These are phyloP conservation scores for Cymbidium sinense DNA, from an alignment of 106 monocot species.

Conservation along the genomic window DNA sequence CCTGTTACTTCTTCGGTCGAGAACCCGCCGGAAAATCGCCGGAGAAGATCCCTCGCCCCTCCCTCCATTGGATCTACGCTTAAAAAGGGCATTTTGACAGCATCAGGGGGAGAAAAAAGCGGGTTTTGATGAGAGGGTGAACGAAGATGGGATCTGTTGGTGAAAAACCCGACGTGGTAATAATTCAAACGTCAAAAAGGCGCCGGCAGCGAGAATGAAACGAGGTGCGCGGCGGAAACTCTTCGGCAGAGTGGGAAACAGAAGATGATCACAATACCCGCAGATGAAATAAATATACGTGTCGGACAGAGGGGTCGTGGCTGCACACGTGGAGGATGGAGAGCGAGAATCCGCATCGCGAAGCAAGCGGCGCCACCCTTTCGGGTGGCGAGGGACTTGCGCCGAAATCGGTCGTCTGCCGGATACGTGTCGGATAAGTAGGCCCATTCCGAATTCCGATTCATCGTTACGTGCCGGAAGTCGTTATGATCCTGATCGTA, in stretches of 20 bases:
- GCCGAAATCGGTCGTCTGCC: neutral
- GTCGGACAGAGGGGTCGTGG: neutral
- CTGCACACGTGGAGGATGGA: neutral
- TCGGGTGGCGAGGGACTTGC: neutral
- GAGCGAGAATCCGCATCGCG: neutral
- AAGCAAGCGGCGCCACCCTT: constrained; percentile 4
- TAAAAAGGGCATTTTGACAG: neutral
- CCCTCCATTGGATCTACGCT: neutral
- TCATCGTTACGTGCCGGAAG: neutral
- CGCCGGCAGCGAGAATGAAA: neutral
- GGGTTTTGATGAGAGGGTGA: neutral
- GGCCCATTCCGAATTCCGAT: neutral
- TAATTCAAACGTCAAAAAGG: neutral
- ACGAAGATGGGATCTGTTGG: neutral
- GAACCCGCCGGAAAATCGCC: neutral
- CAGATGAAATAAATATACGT: neutral
- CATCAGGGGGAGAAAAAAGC: neutral
- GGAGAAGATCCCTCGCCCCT: constrained; percentile 4
- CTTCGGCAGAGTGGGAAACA: neutral
- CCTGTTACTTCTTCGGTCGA: neutral
- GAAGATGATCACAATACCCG: neutral
- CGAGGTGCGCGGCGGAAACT: neutral
- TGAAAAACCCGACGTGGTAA: neutral
- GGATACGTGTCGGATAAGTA: neutral
- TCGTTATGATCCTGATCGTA: neutral